phyloP scores from a whole-genome alignment of 179 eudicot genomes.

The Silene vulgaris region DNA sequence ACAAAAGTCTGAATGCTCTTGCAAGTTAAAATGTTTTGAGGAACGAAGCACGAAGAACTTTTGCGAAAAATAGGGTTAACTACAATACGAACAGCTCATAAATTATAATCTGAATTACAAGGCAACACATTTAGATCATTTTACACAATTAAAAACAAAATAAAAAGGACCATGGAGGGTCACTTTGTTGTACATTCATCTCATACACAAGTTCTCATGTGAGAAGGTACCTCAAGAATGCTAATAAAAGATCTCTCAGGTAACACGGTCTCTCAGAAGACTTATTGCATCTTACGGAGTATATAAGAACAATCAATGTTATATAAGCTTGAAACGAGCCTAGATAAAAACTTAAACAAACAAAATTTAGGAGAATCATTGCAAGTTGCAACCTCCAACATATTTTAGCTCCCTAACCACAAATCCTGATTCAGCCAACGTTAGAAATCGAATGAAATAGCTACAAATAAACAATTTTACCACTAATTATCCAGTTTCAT shows the following conservation, averaged over 20 bases:
- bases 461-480: not conserved
- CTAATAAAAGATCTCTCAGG: too few relatives aligned
- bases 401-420: too few relatives aligned
- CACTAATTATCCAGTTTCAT: not conserved
- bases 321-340: not conserved
- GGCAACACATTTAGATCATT: not conserved
- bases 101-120: not conserved
- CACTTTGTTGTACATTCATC: not conserved
- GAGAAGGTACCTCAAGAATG: too few relatives aligned
- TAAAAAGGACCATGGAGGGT: not conserved
- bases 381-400: not conserved
- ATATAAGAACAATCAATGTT: too few relatives aligned
- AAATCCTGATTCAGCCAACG: too few relatives aligned
- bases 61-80: not conserved
- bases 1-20: not conserved
- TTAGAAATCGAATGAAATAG: too few relatives aligned
- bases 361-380: not conserved
- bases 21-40: not conserved
- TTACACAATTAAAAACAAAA: not conserved
- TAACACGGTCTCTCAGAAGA: too few relatives aligned
- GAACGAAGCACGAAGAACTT: not conserved
- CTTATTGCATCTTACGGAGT: too few relatives aligned
- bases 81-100: not conserved
- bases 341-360: too few relatives aligned
- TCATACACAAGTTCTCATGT: not conserved